These are phyloP conservation scores for Penicillium pancosmium DNA, from an alignment of 495 filamentous ascomycete genomes.

Conservation along the genomic window DNA sequence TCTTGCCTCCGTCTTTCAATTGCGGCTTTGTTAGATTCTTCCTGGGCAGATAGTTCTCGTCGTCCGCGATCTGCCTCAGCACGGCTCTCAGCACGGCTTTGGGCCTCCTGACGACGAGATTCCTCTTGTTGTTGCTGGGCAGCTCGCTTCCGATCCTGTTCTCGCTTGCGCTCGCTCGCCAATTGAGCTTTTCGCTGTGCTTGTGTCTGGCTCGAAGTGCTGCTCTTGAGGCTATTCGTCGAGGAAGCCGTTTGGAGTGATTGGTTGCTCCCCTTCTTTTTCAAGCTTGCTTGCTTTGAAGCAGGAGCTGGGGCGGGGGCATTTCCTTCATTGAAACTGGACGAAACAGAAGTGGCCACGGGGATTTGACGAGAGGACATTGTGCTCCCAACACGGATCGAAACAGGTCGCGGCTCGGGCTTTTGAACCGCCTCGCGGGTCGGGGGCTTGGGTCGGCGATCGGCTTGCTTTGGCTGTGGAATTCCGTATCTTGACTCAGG, in stretches of 20 bases:
- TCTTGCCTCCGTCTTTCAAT: conserved; percentile 65
- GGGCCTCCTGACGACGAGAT: conserved; percentile 48
- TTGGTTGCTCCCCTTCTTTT: conserved; percentile 69
- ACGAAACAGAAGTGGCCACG: conserved; percentile 59
- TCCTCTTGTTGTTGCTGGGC: conserved; percentile 56
- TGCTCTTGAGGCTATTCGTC: conserved; percentile 67
- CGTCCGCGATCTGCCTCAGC: conserved; percentile 46
- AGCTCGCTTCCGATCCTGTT: conserved; percentile 74
- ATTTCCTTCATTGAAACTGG: conserved; percentile 63
- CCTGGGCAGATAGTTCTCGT: conserved; percentile 48
- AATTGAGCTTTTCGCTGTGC: conserved; percentile 59
- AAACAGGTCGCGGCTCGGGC: conserved; percentile 72
- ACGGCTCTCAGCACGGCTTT: conserved; percentile 43
- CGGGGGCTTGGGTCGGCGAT: conserved; percentile 74
- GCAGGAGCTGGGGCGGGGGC: conserved; percentile 45
- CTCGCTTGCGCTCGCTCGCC: conserved; percentile 72
- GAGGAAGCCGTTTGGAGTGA: conserved; percentile 69
- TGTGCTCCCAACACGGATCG: conserved; percentile 74
- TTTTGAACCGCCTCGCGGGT: conserved; percentile 67
- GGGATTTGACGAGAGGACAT: conserved; percentile 66
- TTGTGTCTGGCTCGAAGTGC: conserved; percentile 57
- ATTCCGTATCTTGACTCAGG: conserved; percentile 38
- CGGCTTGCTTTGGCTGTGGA: conserved; percentile 54
- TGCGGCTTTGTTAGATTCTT: conserved; percentile 68
- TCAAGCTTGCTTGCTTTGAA: conserved; percentile 50